phyloP scores from a whole-genome alignment of 768 basidiomycete genomes.

The Kwoniella dendrophila region DNA sequence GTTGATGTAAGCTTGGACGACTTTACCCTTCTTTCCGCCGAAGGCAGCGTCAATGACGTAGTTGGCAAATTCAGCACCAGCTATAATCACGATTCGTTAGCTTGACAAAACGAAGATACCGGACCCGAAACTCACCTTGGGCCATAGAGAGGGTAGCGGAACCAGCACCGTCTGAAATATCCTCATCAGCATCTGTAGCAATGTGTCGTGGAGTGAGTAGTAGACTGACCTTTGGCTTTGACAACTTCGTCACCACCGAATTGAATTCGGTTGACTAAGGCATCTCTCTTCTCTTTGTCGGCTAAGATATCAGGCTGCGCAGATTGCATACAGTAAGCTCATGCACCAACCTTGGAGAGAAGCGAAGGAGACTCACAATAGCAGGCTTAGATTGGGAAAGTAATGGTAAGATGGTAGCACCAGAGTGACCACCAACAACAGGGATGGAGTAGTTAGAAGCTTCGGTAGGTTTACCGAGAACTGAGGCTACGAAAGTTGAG shows the following conservation, averaged over 20 bases:
- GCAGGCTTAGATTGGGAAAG: conserved; percentile 71
- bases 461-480: conserved; percentile 59
- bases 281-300: conserved; percentile 70
- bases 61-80: conserved; percentile 72
- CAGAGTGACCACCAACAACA: conserved; percentile 94
- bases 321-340: background rate
- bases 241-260: conserved; percentile 98
- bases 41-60: conserved; percentile 65
- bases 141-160: conserved; percentile 74
- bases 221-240: conserved; percentile 71
- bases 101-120: too few relatives aligned
- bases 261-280: conserved; percentile 90
- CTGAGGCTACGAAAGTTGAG: conserved; percentile 78
- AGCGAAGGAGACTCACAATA: conserved; percentile 33
- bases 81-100: conserved; percentile 37
- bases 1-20: conserved; percentile 78
- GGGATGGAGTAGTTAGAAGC: conserved; percentile 74
- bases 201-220: background rate
- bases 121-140: conserved; percentile 30
- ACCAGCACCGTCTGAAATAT: conserved; percentile 66
- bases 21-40: conserved; percentile 68
- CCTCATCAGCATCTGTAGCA: conserved; percentile 8
- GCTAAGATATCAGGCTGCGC: conserved; percentile 63
- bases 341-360: background rate
- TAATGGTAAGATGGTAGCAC: conserved; percentile 95